Conservation (phyloP, 2,329 filamentous ascomycete species). For the Ascochyta fabae region DNA sequence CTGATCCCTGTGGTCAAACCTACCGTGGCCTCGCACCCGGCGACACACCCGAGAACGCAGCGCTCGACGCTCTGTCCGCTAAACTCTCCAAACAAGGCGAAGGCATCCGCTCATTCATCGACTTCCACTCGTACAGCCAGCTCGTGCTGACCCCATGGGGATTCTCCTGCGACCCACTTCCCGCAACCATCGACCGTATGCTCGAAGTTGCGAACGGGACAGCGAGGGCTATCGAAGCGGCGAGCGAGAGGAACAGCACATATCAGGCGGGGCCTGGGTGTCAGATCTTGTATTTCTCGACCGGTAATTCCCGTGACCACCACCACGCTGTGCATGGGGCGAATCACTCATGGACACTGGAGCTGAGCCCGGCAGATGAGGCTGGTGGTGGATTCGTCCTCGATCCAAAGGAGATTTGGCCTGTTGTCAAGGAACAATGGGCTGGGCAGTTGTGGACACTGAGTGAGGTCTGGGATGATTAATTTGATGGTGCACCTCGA, state of each 20-base stretch:
- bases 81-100: slow-evolving; percentile 47
- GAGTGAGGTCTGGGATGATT: slow-evolving; percentile 25
- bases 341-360: slow-evolving; percentile 55
- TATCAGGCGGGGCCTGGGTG: slow-evolving; percentile 59
- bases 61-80: slow-evolving; percentile 54
- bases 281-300: slow-evolving; percentile 64
- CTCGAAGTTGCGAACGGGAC: slow-evolving; percentile 43
- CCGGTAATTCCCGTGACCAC: slow-evolving; percentile 54
- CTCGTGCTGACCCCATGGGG: slow-evolving; percentile 65
- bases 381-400: slow-evolving; percentile 57
- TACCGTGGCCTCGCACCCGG: slow-evolving; percentile 42
- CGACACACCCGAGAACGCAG: slow-evolving; percentile 42
- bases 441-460: slow-evolving; percentile 44
- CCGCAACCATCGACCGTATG: slow-evolving; percentile 58
- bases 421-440: slow-evolving; percentile 55
- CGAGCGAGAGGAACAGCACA: slow-evolving; percentile 37
- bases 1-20: slow-evolving; percentile 41
- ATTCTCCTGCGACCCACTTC: slow-evolving; percentile 43
- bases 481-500: too few species aligned
- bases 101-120: slow-evolving; percentile 66
- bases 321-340: slow-evolving; percentile 50
- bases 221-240: slow-evolving; percentile 57
- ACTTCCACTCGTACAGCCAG: slow-evolving; percentile 69
- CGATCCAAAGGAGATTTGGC: slow-evolving; percentile 55
- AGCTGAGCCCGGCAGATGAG: slow-evolving; percentile 53